Percentiles rank a stretch among this genome's conserved stretches.
Evolutionary conservation across 257 asterid genomes (phyloP).

Genomic region (Cynanchum wilfordii): DNA sequence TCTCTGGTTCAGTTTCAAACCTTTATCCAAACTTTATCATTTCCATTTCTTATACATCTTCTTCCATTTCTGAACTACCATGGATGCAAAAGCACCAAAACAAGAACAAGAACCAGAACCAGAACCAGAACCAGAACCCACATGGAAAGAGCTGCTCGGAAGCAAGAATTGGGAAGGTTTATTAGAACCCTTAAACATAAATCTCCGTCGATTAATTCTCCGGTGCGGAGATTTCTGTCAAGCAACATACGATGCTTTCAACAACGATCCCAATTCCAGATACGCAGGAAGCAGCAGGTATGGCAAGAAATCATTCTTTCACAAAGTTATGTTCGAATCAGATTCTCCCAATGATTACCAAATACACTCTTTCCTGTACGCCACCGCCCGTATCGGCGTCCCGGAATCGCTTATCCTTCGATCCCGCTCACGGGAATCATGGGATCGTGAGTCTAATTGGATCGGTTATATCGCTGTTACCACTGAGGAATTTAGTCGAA

Average conservation of each 20-base stretch:
- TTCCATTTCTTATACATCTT: background rate
- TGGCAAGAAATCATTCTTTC: conserved; percentile 65
- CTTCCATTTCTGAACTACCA: background rate
- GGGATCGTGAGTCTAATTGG: conserved; percentile 94
- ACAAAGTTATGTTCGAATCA: conserved; percentile 49
- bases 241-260: conserved; percentile 86
- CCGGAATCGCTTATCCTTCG: conserved; percentile 52
- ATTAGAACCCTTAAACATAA: conserved; percentile 52
- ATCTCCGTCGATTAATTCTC: conserved; percentile 62
- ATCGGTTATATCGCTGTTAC: conserved; percentile 73
- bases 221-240: conserved; percentile 89
- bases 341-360: conserved; percentile 37
- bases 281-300: conserved; percentile 81
- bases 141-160: conserved; percentile 65
- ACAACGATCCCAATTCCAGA: conserved; percentile 72
- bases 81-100: conserved; percentile 12
- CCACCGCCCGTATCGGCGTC: conserved; percentile 53
- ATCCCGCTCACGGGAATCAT: conserved; percentile 55
- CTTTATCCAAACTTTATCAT: background rate
- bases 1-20: background rate
- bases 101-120: conserved; percentile 1
- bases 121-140: conserved; percentile 17
- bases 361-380: conserved; percentile 57
- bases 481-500: conserved; percentile 37
- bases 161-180: conserved; percentile 67